Percentiles rank a stretch among this genome's conserved stretches.
Conservation (phyloP, 2,329 filamentous ascomycete genomes). For the Pseudovirgaria hyperparasitica region DNA sequence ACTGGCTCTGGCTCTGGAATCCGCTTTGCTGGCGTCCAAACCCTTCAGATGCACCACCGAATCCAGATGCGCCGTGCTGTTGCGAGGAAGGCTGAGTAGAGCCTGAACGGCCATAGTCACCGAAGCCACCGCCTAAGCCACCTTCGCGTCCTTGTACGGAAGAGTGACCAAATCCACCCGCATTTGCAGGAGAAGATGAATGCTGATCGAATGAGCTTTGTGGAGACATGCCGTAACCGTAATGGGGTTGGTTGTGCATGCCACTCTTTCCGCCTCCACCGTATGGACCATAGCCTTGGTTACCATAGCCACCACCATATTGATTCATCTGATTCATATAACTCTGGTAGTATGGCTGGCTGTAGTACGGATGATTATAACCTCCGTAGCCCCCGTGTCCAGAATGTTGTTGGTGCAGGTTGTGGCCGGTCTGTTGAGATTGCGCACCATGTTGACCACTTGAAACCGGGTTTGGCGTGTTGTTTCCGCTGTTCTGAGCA, state of each 20-base stretch:
- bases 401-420: conserved; percentile 36
- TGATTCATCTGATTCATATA: conserved; percentile 56
- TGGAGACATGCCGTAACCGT: conserved; percentile 44
- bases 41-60: conserved; percentile 34
- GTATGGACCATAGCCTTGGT: conserved; percentile 35
- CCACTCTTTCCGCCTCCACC: conserved; percentile 43
- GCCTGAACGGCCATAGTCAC: conserved; percentile 47
- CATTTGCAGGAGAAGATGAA: conserved; percentile 50
- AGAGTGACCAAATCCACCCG: conserved; percentile 36
- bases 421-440: conserved; percentile 31
- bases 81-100: conserved; percentile 43
- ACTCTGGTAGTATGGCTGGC: conserved; percentile 47
- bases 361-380: conserved; percentile 48
- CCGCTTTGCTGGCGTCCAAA: conserved; percentile 46
- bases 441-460: conserved; percentile 39
- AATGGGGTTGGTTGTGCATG: conserved; percentile 51
- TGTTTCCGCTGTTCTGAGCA: conserved; percentile 74
- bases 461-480: conserved; percentile 71
- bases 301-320: too few relatives aligned
- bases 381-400: conserved; percentile 28
- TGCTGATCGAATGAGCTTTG: conserved; percentile 48
- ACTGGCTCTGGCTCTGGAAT: conserved; percentile 39
- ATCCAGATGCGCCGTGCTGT: conserved; percentile 35
- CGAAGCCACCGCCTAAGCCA: conserved; percentile 36
- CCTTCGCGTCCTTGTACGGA: conserved; percentile 35